Evolutionary conservation across 306 rosid species (phyloP), one percentile per base, ranked within the genome.

Genomic region (Acacia confusa): DNA sequence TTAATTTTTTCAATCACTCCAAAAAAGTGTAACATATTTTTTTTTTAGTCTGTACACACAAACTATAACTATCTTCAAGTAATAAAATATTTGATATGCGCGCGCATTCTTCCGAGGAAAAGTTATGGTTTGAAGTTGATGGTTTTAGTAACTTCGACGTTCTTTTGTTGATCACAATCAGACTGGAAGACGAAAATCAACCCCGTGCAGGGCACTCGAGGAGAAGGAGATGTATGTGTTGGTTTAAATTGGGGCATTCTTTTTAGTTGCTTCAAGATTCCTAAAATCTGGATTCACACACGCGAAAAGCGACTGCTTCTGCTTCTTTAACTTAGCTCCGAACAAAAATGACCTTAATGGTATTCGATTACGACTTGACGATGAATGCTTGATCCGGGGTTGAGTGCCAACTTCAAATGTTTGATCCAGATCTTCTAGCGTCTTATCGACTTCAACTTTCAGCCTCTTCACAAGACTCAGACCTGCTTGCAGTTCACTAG

Each of bases 331-430:
- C 94, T 89, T 96, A 7, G 84, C 86, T 69, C 99, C 99, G 27
- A 96, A 96, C 85, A 96, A 81, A 89, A 96, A 93, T 20, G 98
- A 92, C 87, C 87, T 82, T 73, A 93, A 82, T 0, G 99, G 98
- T 67, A 92, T 77, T 76, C 91, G 86, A 74, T 83, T 38, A 30
- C 91, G 78, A 58, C 72, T 81, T 2, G 82, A 12, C 3, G 82
- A n/a, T 0, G 90, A 78, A 2, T 80, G 85, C 88, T 87, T 90
- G 61, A 45, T 61, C 1, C 75, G 47, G 2, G 70, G 55, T 6
- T 70, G 65, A 34, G 47, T 80, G 76, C 79, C 84, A 50, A 89
- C 79, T 17, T 84, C 97, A 55, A 89, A 78, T 55, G 78, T 92
- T 44, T 81, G 89, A 75, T 84, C 88, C 65, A 92, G 73, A 80